phyloP scores from a whole-genome alignment of 208 protist genomes.

The Balamuthia mandrillaris region DNA sequence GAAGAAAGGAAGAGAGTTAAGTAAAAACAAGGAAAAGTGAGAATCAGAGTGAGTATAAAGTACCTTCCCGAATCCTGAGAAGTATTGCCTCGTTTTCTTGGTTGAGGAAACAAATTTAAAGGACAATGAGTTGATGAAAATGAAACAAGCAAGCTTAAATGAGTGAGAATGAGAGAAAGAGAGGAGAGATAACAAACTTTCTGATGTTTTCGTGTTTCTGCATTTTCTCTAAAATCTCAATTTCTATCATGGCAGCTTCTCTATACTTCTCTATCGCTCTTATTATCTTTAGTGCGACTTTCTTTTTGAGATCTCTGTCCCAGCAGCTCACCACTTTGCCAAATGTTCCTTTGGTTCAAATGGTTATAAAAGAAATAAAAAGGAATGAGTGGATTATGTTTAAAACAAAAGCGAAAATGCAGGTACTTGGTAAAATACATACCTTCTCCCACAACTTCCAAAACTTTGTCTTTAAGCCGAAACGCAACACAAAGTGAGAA shows the following conservation, averaged over 20 bases:
- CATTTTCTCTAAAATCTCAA: conserved; percentile 67
- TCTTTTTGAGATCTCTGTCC: background rate
- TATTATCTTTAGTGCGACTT: conserved; percentile 69
- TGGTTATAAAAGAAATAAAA: too few species aligned
- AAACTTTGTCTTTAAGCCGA: conserved; percentile 51
- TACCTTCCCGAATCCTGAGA: too few species aligned
- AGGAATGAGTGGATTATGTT: too few species aligned
- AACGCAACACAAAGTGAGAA: too few species aligned
- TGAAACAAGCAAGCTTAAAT: background rate
- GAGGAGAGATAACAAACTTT: too few species aligned
- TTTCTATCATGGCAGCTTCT: conserved; percentile 70
- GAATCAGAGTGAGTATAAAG: too few species aligned
- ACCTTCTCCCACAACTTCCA: conserved; percentile 19
- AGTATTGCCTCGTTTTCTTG: too few species aligned
- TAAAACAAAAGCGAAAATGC: too few species aligned
- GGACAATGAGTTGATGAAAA: background rate
- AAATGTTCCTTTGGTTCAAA: conserved; percentile 69
- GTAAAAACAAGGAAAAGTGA: background rate
- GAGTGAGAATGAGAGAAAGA: too few species aligned
- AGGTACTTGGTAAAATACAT: background rate
- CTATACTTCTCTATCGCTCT: conserved; percentile 56
- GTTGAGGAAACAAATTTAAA: too few species aligned
- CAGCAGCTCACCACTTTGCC: conserved; percentile 63
- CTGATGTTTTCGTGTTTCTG: conserved; percentile 42
- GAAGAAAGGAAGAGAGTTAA: background rate